Evolutionary conservation across 1,284 basidiomycete species (phyloP).

Genomic region (Cryptococcus sp.): DNA sequence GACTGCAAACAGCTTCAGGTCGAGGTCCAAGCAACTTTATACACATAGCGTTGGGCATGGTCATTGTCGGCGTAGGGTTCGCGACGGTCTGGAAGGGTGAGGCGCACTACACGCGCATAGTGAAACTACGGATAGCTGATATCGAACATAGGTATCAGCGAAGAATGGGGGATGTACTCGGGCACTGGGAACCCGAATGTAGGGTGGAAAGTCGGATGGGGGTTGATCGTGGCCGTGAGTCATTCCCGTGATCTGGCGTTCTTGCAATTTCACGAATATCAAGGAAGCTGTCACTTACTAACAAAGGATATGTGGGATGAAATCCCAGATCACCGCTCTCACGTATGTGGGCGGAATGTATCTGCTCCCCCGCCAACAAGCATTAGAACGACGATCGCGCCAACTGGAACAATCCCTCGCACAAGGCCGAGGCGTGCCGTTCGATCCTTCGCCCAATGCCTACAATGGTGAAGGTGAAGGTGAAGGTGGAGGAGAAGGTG

Average conservation of each 20-base stretch:
- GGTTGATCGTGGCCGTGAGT: constrained; percentile 31
- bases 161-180: constrained; percentile 32
- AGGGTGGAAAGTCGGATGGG: constrained; percentile 42
- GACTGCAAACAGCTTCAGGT: constrained; percentile 28
- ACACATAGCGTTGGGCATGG: constrained; percentile 37
- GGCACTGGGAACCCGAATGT: constrained; percentile 21
- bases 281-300: not conserved
- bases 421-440: not conserved
- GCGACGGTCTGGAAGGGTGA: constrained; percentile 37
- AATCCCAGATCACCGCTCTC: constrained; percentile 14
- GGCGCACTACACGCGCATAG: not conserved
- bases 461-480: too few species aligned
- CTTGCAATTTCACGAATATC: not conserved
- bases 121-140: not conserved
- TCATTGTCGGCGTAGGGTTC: constrained; percentile 36
- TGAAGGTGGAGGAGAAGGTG: too few species aligned
- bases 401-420: not conserved
- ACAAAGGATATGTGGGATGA: not conserved
- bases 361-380: constrained; percentile 20
- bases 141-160: constrained; percentile 23
- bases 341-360: constrained; percentile 25
- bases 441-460: not conserved
- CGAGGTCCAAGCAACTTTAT: constrained; percentile 39
- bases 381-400: constrained; percentile 11
- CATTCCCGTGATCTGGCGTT: too few species aligned